Base-by-base conservation (phyloP, 2,329 filamentous ascomycete species). In the Talaromyces sp. region DNA sequence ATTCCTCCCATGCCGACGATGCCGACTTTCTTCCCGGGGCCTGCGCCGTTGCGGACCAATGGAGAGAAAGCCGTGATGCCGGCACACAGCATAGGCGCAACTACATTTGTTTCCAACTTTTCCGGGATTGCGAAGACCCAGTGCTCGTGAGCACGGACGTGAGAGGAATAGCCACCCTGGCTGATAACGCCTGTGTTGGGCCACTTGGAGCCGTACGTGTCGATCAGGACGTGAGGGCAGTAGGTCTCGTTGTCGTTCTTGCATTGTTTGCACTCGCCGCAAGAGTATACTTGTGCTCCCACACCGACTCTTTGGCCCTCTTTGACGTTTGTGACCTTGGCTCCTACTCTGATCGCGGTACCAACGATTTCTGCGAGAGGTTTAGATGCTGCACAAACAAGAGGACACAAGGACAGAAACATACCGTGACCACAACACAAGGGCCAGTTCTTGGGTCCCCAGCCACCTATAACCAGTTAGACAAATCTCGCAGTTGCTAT, bases 1-100 rank as follows among this genome's bases (percentile, higher is more conserved):
- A 92, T 78, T 0, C 89, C 89, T 30, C 89, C 89, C 10, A 92
- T 78, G 4, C 89, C 88, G 15, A 90, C 80, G 56, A 92, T 84
- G 0, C 84, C 89, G 0, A 92, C 88, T 9, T 77, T 81, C 72
- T 89, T 89, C 1, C 88, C 89, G 0, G 88, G 85, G 2, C 85
- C 85, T 8, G 90, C 85, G 61, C 69, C 69, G 52, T 74, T 85
- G 27, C 61, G 61, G 28, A 82, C 83, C 5, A 93, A 75, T 0
- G 89, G 88, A 1, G 82, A 83, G 72, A 71, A 77, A 28, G 74
- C 70, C 1, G 75, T 78, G 2, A 71, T 75, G 22, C 75, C 75
- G 17, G 71, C 75, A 57, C 75, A 78, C 65, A 73, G 71, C 58
- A 76, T 61, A 13, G 73, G 73, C 4, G 73, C 73, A 0, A 70